These are phyloP conservation scores for Lentinula edodes DNA, from an alignment of 768 basidiomycete genomes.

Conservation along the genomic window DNA sequence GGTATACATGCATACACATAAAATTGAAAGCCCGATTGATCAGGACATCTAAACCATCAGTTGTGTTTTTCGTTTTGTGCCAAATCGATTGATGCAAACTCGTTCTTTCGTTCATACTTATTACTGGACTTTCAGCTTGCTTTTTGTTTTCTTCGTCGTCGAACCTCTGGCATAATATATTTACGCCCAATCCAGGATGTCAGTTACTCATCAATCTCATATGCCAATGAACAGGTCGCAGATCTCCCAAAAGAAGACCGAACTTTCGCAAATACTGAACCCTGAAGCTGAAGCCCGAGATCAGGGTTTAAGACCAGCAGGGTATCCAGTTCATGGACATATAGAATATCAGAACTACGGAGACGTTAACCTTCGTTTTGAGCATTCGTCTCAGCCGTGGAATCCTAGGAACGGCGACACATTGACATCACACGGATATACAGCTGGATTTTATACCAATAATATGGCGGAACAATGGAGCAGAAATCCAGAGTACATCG, in stretches of 20 bases:
- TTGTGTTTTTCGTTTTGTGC: background rate
- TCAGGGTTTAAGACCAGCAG: background rate
- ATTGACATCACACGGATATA: background rate
- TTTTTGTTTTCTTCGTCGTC: background rate
- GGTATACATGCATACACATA: too few relatives aligned
- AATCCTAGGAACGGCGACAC: background rate
- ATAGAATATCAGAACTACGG: background rate
- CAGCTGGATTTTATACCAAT: background rate
- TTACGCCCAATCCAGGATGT: background rate
- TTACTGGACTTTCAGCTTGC: background rate
- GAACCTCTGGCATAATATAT: background rate
- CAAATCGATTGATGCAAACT: background rate
- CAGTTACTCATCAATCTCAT: background rate
- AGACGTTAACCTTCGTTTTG: background rate
- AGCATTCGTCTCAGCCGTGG: background rate
- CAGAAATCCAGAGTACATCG: background rate
- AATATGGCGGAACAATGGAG: background rate
- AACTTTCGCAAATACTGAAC: constrained; percentile 2
- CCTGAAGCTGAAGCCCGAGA: background rate
- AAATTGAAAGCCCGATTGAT: constrained; percentile 6
- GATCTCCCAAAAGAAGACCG: background rate
- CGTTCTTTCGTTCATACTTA: background rate
- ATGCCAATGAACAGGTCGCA: background rate
- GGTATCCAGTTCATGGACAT: background rate
- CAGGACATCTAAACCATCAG: background rate